Evolutionary conservation across 2,329 filamentous ascomycete species (phyloP), one percentile per base, ranked within the genome.

Genomic region (Botrytis sinoallii): DNA sequence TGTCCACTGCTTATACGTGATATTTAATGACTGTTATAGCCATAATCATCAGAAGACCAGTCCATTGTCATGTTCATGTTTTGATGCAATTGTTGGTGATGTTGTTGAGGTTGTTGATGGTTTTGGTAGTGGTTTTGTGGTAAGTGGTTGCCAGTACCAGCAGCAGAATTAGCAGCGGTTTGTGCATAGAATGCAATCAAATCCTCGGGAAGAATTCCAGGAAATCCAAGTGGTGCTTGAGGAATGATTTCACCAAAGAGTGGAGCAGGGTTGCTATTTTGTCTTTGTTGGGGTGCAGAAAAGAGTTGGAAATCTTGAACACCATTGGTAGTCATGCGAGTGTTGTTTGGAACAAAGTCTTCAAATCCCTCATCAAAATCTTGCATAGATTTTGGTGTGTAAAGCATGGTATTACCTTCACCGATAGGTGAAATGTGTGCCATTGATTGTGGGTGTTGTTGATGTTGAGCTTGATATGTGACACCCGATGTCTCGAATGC

Each of bases 381-480:
- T 29, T 84, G 84, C 74, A 89, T 82, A 0, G 90, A 90, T 60
- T 86, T 86, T 66, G 92, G 90, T 16, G 91, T 92, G 82, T 87
- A 92, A 46, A 93, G 86, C 84, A 93, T 92, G 1, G 89, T 84
- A 74, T 91, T 90, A 52, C 88, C 86, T 78, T 93, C 91, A 8
- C 90, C 92, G 71, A 86, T 85, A 14, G 91, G 91, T 5, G 92
- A 94, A 75, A 93, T 87, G 75, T 93, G 90, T 40, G 85, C 83
- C 52, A 82, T 80, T 10, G 82, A 77, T 55, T 79, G 76, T n/a
- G 76, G 64, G 16, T 29, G 46, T 22, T 38, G 65, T n/a, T 67
- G 65, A 29, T 67, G 65, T 18, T 55, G 48, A 48, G 29, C 4
- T 40, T 65, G 73, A 61, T 76, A 77, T n/a, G 75, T 73, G 65